Conservation (phyloP, 1,284 basidiomycete species). For the Peniophora sp. region DNA sequence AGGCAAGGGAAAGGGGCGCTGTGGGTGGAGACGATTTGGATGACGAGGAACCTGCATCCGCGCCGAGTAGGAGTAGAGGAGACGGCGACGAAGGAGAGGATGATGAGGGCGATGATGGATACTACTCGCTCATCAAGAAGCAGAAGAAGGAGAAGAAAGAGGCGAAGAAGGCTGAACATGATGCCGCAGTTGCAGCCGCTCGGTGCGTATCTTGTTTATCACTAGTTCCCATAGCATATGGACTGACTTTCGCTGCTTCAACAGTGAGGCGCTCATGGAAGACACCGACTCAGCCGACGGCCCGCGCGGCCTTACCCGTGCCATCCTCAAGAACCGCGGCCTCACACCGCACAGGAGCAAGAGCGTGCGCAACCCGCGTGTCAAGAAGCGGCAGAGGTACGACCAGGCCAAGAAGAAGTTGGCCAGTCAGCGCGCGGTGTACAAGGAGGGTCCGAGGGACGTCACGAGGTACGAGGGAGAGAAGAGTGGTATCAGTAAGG, state of each 20-base stretch:
- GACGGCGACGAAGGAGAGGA: slow-evolving; percentile 24
- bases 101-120: slow-evolving; percentile 50
- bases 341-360: slow-evolving; percentile 85
- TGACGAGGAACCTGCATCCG: slow-evolving; percentile 42
- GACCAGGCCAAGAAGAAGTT: slow-evolving; percentile 92
- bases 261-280: slow-evolving; percentile 44
- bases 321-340: slow-evolving; percentile 89
- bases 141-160: slow-evolving; percentile 66
- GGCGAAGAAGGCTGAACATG: slow-evolving; percentile 76
- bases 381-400: slow-evolving; percentile 90
- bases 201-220: slow-evolving; percentile 39
- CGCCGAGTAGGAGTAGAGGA: slow-evolving; percentile 16
- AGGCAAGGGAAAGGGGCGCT: slow-evolving; percentile 33
- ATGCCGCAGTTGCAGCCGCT: slow-evolving; percentile 51
- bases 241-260: not conserved
- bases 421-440: slow-evolving; percentile 80
- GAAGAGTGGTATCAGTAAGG: slow-evolving; percentile 77
- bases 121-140: slow-evolving; percentile 83
- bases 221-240: not conserved
- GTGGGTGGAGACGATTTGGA: slow-evolving; percentile 62
- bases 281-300: slow-evolving; percentile 44
- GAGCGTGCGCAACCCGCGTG: slow-evolving; percentile 85
- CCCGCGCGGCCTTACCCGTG: slow-evolving; percentile 80
- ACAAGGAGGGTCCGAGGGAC: slow-evolving; percentile 73
- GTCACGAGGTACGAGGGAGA: slow-evolving; percentile 63